phyloP scores from a whole-genome alignment of 2,329 filamentous ascomycete species.

The Polychaeton citri region DNA sequence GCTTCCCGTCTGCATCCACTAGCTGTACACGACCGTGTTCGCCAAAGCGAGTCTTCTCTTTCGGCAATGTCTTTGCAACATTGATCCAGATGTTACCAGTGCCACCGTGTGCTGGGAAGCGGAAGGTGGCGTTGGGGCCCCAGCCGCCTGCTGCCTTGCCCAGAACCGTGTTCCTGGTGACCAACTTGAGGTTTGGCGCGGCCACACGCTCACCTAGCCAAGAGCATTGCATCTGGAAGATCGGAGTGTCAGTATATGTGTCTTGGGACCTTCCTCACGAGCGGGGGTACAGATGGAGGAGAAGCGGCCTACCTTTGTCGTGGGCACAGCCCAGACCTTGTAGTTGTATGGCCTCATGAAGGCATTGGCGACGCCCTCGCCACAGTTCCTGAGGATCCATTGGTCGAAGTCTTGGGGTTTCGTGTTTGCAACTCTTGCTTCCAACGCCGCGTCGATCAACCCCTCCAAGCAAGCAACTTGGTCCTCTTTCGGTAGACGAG shows the following conservation, averaged over 20 bases:
- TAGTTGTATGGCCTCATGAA: constrained; percentile 99
- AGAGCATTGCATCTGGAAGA: constrained; percentile 80
- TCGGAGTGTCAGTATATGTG: constrained; percentile 7
- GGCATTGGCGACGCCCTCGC: constrained; percentile 75
- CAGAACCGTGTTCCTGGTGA: constrained; percentile 87
- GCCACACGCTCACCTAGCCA: constrained; percentile 99
- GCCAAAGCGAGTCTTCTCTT: constrained; percentile 84
- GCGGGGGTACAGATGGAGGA: constrained; percentile 1
- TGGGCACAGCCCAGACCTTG: constrained; percentile 99
- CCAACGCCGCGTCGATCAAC: constrained; percentile 86
- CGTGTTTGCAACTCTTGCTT: constrained; percentile 70
- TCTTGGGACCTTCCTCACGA: not conserved
- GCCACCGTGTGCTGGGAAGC: constrained; percentile 88
- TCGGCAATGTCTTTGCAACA: constrained; percentile 81
- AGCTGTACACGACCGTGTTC: constrained; percentile 71
- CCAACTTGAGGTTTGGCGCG: constrained; percentile 85
- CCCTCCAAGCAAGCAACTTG: constrained; percentile 90
- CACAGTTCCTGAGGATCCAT: constrained; percentile 91
- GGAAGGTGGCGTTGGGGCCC: constrained; percentile 97
- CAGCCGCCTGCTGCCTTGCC: constrained; percentile 94
- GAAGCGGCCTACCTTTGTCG: constrained; percentile 60
- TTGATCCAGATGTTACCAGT: constrained; percentile 99
- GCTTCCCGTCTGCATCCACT: constrained; percentile 75
- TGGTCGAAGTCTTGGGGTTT: constrained; percentile 97
- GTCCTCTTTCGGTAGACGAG: constrained; percentile 93